Base-by-base conservation (phyloP, 2,329 filamentous ascomycete genomes). In the Sclerotiophoma versabilis region DNA sequence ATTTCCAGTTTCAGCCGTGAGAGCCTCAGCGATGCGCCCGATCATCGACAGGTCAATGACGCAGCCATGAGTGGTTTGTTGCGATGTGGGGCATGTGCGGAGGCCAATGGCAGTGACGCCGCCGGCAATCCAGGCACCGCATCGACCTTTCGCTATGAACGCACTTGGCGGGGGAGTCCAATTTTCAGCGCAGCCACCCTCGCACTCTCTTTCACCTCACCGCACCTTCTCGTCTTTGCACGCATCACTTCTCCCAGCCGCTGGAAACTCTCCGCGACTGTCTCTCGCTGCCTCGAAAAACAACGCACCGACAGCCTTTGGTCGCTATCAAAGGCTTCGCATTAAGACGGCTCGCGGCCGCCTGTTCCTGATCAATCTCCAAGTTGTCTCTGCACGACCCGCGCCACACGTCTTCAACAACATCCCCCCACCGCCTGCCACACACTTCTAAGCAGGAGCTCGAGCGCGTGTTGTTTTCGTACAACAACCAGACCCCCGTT, bases 341-440 rank as follows among this genome's bases (percentile, higher is more conserved):
- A 29, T 49, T 73, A 79, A 63, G 63, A 81, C 79, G 79, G 79
- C 78, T 61, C 68, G 51, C 71, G 73, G 75, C 77, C 74, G 45
- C 46, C 65, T 69, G 55, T 68, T 75, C 53, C 70, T 70, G 49
- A 72, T 77, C 65, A 73, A 76, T 69, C 72, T 77, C 60, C 79
- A 81, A 80, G 67, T 79, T 80, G 79, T 76, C 55, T 75, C 75
- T 62, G 71, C 69, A 66, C 73, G 77, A 58, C 73, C 75, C 50
- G 75, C 79, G 54, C 75, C 74, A 62, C 75, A 81, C 76, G 78
- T 80, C 51, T 73, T 77, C 77, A 81, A 82, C 77, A 76, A 75
- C 75, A 73, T 79, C 33, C 80, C 79, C 26, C 77, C 78, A 55
- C 78, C 77, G 59, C 65, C 69, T 69, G 64, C 64, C 76, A 60